These are phyloP conservation scores for Sclerotinia minor DNA, from an alignment of 2,329 filamentous ascomycete genomes.

Conservation along the genomic window DNA sequence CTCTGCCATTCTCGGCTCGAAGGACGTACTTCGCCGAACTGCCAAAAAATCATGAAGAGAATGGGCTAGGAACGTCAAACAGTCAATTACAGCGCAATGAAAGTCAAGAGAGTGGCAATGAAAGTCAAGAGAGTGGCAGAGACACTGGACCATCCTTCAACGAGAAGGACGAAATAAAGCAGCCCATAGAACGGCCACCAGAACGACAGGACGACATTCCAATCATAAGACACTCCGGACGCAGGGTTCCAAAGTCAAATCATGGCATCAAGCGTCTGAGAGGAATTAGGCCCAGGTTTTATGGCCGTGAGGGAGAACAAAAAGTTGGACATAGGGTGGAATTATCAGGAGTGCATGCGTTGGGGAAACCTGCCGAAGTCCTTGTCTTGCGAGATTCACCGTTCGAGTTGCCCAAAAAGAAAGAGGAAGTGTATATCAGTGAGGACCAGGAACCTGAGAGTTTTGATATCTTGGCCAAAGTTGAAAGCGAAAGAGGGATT, in stretches of 20 bases:
- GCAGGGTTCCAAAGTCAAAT: background rate
- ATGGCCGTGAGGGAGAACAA: constrained; percentile 32
- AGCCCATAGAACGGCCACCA: background rate
- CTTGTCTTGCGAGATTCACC: constrained; percentile 40
- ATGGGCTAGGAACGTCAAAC: background rate
- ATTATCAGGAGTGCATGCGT: constrained; percentile 24
- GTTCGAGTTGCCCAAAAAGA: constrained; percentile 27
- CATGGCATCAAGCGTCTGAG: background rate
- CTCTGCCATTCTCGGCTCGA: constrained; percentile 17
- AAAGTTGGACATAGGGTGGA: constrained; percentile 33
- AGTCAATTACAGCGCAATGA: background rate
- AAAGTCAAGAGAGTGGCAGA: background rate
- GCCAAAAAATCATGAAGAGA: constrained; percentile 8
- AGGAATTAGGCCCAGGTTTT: constrained; percentile 18
- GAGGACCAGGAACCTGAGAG: constrained; percentile 26
- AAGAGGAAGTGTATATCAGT: background rate
- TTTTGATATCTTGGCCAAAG: constrained; percentile 39
- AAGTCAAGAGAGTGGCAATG: background rate
- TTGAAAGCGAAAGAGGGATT: constrained; percentile 39
- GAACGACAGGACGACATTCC: background rate
- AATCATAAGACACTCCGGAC: background rate
- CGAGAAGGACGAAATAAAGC: background rate
- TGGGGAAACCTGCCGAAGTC: constrained; percentile 36
- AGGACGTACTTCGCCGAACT: constrained; percentile 22
- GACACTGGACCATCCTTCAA: background rate